These are phyloP conservation scores for Vitis vinifera DNA, from an alignment of 164 flowering plant genomes.

Conservation along the genomic window DNA sequence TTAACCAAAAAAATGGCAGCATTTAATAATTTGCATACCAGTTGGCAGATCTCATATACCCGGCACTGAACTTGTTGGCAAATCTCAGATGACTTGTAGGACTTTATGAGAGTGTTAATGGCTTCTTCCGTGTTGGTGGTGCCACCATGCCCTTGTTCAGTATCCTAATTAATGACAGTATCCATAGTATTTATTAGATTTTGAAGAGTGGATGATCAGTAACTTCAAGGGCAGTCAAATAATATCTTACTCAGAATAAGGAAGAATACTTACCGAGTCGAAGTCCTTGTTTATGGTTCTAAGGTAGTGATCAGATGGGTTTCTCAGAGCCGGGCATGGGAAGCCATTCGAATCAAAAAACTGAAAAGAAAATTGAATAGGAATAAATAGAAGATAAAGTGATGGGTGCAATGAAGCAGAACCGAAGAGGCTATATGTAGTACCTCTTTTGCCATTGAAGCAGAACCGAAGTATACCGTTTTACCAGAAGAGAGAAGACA, in stretches of 20 bases:
- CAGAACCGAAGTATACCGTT: conserved; percentile 29
- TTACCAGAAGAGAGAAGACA: conserved; percentile 29
- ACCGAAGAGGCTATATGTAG: too few relatives aligned
- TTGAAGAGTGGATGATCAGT: neutral
- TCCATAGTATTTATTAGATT: neutral
- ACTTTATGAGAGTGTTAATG: conserved; percentile 34
- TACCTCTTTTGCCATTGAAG: conserved; percentile 25
- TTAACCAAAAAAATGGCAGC: too few relatives aligned
- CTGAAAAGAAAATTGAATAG: conserved; percentile 16
- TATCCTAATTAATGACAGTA: conserved; percentile 15
- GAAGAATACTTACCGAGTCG: conserved; percentile 23
- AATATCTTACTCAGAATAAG: too few relatives aligned
- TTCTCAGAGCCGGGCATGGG: conserved; percentile 44
- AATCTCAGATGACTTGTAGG: conserved; percentile 45
- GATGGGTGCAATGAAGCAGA: too few relatives aligned
- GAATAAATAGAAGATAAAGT: neutral
- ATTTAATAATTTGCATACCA: conserved; percentile 22
- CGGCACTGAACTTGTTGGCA: conserved; percentile 23
- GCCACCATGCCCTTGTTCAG: conserved; percentile 32
- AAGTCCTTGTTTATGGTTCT: conserved; percentile 52
- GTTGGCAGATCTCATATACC: conserved; percentile 24
- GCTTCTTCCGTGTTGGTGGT: conserved; percentile 38
- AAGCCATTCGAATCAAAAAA: conserved; percentile 45
- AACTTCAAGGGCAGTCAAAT: too few relatives aligned
- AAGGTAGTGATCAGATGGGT: conserved; percentile 50